Evolutionary conservation across 2,329 filamentous ascomycete species (phyloP).

Genomic region (Diplodia corticola): DNA sequence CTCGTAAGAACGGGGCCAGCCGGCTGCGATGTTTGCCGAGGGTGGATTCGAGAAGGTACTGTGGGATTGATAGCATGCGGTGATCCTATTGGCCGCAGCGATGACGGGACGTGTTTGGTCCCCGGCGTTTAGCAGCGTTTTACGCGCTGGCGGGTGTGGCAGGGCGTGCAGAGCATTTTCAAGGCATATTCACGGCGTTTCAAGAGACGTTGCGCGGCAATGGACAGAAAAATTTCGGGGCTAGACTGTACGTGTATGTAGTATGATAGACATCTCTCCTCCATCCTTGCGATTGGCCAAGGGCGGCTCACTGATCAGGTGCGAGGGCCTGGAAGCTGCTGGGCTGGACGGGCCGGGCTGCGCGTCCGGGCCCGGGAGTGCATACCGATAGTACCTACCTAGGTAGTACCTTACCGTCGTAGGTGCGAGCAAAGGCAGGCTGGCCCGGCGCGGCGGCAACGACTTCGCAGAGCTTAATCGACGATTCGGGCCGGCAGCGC

Average conservation of each 20-base stretch:
- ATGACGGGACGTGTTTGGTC: constrained; percentile 12
- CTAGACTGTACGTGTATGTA: constrained; percentile 17
- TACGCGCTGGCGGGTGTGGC: constrained; percentile 11
- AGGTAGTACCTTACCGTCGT: no score
- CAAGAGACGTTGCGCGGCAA: constrained; percentile 3
- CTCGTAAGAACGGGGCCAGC: background rate
- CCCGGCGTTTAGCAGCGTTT: constrained; percentile 23
- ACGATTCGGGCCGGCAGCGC: constrained; percentile 14
- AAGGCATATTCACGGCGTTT: constrained; percentile 23
- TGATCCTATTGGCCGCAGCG: constrained; percentile 9
- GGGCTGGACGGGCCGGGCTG: background rate
- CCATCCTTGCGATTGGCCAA: background rate
- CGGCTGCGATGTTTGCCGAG: background rate
- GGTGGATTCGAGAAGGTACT: background rate
- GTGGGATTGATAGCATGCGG: background rate
- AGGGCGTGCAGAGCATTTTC: constrained; percentile 19
- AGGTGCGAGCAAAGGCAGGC: background rate
- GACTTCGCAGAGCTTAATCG: background rate
- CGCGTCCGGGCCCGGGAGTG: background rate
- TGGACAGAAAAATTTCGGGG: background rate
- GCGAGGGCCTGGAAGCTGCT: background rate
- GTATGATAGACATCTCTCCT: constrained; percentile 21
- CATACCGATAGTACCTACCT: no score
- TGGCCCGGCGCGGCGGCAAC: background rate
- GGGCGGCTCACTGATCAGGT: background rate